phyloP scores from a whole-genome alignment of 306 rosid genomes.

The Cicer pinnatifidum region DNA sequence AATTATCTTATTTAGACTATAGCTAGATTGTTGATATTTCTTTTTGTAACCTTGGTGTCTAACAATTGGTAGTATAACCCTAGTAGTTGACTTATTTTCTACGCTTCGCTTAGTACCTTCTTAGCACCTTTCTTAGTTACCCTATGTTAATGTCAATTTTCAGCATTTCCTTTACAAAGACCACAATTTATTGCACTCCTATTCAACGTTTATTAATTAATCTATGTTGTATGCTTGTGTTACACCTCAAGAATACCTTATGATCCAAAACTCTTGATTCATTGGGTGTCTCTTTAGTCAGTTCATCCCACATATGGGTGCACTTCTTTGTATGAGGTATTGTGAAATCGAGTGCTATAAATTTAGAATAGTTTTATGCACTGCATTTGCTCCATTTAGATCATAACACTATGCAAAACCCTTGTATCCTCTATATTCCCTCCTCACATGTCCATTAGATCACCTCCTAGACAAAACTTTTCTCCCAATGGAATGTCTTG shows the following conservation, averaged over 20 bases:
- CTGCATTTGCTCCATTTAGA: conserved; percentile 8
- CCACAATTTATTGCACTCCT: background rate
- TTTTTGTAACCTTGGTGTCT: background rate
- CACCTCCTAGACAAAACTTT: background rate
- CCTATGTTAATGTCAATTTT: background rate
- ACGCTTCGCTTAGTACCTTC: background rate
- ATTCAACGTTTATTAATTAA: background rate
- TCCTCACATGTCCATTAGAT: background rate
- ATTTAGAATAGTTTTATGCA: background rate
- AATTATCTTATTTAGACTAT: background rate
- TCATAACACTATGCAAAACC: background rate
- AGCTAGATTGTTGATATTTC: background rate
- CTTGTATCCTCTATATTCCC: background rate
- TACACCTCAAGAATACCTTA: background rate
- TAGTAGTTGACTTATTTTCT: background rate
- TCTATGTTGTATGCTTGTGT: background rate
- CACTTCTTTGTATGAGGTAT: background rate
- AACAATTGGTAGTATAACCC: background rate
- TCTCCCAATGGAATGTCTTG: conserved; percentile 5
- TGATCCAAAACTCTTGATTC: background rate
- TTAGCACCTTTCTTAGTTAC: background rate
- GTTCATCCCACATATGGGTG: background rate
- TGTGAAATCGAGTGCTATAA: background rate
- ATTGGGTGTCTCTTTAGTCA: background rate
- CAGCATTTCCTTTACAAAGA: background rate